phyloP scores from a whole-genome alignment of 352 stramenopile species.

The Phytophthora idaei region DNA sequence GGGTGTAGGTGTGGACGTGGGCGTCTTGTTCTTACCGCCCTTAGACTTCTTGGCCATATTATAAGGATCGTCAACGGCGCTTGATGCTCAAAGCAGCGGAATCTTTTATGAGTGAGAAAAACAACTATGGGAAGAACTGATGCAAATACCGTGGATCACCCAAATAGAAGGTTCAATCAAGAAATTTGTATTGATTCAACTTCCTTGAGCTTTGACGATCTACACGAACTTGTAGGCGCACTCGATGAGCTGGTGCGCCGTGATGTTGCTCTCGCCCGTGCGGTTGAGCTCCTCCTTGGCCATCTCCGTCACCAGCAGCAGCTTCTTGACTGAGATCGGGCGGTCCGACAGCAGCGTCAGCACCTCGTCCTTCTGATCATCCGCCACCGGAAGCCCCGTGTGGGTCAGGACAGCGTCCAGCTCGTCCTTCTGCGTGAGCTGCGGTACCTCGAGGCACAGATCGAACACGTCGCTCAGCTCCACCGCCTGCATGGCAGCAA shows the following conservation, averaged over 20 bases:
- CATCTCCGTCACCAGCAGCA: slow-evolving; percentile 98
- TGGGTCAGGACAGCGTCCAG: slow-evolving; percentile 88
- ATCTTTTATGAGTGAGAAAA: slow-evolving; percentile 19
- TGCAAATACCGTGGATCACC: not conserved
- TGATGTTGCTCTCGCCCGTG: slow-evolving; percentile 73
- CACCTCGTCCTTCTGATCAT: slow-evolving; percentile 72
- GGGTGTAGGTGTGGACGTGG: slow-evolving; percentile 21
- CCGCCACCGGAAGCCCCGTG: slow-evolving; percentile 76
- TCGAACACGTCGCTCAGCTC: slow-evolving; percentile 96
- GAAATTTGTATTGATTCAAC: slow-evolving; percentile 17
- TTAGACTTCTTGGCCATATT: slow-evolving; percentile 75
- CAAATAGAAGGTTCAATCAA: slow-evolving; percentile 12
- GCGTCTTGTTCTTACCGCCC: slow-evolving; percentile 40
- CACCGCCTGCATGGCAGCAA: slow-evolving; percentile 92
- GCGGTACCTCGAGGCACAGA: slow-evolving; percentile 91
- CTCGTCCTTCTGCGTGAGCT: slow-evolving; percentile 90
- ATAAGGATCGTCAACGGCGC: not conserved
- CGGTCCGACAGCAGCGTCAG: slow-evolving; percentile 81
- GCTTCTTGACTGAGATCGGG: slow-evolving; percentile 98
- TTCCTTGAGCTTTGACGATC: not conserved
- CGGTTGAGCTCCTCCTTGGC: slow-evolving; percentile 88
- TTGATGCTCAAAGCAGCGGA: slow-evolving; percentile 16
- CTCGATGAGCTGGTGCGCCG: slow-evolving; percentile 80
- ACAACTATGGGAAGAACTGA: not conserved
- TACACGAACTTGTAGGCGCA: slow-evolving; percentile 85